Conservation (phyloP, 176 grass and related monocot genomes). For the Paspalum vaginatum region DNA sequence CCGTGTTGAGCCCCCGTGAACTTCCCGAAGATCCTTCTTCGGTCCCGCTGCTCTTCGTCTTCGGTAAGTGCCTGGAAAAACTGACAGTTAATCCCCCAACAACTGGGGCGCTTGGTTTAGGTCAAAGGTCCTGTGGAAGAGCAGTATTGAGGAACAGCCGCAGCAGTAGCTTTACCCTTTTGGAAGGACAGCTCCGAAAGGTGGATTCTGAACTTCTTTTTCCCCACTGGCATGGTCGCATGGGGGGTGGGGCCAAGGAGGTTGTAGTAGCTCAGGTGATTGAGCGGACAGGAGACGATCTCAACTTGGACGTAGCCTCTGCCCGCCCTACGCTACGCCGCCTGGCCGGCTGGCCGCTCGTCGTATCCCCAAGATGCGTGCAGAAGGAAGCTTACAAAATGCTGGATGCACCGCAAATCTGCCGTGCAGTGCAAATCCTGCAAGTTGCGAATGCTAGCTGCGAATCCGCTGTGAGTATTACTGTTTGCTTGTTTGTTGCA, state of each 20-base stretch:
- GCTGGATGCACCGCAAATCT: not conserved
- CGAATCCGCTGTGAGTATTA: too few species aligned
- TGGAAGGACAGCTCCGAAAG: conserved; percentile 26
- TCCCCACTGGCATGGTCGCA: not conserved
- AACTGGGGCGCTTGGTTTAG: too few species aligned
- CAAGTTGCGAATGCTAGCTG: not conserved
- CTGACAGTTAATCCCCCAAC: too few species aligned
- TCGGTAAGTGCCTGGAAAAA: too few species aligned
- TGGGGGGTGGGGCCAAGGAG: too few species aligned
- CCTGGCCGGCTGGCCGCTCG: too few species aligned
- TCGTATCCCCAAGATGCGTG: not conserved
- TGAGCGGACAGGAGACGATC: not conserved
- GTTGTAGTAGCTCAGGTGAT: too few species aligned
- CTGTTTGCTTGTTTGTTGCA: not conserved
- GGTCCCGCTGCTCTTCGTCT: too few species aligned
- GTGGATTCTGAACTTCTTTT: not conserved
- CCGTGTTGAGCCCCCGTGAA: too few species aligned
- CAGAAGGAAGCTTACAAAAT: not conserved
- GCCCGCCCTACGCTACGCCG: too few species aligned
- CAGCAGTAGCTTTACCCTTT: not conserved
- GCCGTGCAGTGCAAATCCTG: not conserved
- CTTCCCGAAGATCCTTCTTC: too few species aligned
- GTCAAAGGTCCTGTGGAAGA: too few species aligned
- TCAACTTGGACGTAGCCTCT: not conserved
- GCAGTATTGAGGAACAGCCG: not conserved